Percentiles rank a stretch among this genome's conserved stretches.
These are phyloP conservation scores for Viola odorata DNA, from an alignment of 345 rosid genomes.

Conservation along the genomic window DNA sequence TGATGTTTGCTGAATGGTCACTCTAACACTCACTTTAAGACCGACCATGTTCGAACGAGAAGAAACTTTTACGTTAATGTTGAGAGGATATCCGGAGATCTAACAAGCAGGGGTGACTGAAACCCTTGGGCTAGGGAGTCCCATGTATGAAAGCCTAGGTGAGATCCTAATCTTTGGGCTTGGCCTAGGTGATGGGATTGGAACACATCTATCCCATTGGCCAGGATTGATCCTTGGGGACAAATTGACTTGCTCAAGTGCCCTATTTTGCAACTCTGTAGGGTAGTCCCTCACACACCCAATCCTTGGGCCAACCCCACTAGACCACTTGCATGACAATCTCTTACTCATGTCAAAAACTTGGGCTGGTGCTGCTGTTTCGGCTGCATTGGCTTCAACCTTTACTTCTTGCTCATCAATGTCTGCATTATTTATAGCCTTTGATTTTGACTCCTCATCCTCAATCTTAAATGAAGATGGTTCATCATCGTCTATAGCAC, in stretches of 20 bases:
- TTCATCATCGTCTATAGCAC: conserved; percentile 18
- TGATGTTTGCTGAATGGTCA: too few species aligned
- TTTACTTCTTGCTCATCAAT: conserved; percentile 3
- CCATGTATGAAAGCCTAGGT: conserved; percentile 51
- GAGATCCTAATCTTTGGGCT: conserved; percentile 39
- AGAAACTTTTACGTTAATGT: too few species aligned
- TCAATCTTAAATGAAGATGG: conserved; percentile 16
- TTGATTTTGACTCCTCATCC: conserved; percentile 15
- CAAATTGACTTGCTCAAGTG: conserved; percentile 58
- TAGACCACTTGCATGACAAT: conserved; percentile 64
- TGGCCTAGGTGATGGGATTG: conserved; percentile 46
- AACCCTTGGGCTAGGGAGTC: conserved; percentile 40
- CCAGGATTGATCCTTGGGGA: conserved; percentile 42
- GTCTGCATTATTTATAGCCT: conserved; percentile 1
- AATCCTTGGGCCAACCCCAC: conserved; percentile 66
- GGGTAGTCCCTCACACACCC: conserved; percentile 78
- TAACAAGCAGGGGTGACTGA: conserved; percentile 1
- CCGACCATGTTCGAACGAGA: too few species aligned
- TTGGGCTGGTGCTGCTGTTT: conserved; percentile 19
- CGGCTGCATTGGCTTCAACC: conserved; percentile 14
- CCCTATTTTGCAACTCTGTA: conserved; percentile 43
- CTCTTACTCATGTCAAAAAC: conserved; percentile 36
- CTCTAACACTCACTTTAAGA: too few species aligned
- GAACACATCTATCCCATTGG: conserved; percentile 15
- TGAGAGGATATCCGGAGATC: not conserved